Percentiles rank a stretch among this genome's conserved stretches.
Conservation (phyloP, 2,329 filamentous ascomycete species). For the Fusarium bactridioides region DNA sequence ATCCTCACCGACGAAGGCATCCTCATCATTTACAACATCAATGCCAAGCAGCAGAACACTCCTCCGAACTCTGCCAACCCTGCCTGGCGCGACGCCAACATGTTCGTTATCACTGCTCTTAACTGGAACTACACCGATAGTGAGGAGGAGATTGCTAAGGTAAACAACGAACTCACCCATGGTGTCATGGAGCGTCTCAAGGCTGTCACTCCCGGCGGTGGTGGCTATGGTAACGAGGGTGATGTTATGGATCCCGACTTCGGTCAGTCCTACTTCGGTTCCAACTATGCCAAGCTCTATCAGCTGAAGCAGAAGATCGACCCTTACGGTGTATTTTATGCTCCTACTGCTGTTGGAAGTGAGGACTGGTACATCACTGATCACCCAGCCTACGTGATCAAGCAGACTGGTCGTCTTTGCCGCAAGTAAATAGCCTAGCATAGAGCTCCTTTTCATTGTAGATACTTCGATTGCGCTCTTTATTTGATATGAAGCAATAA, state of each 20-base stretch:
- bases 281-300: conserved; percentile 47
- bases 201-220: conserved; percentile 36
- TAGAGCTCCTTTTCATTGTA: background rate
- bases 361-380: conserved; percentile 46
- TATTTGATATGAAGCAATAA: background rate
- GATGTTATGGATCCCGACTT: conserved; percentile 49
- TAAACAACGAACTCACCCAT: conserved; percentile 39
- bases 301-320: conserved; percentile 48
- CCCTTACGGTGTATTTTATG: conserved; percentile 48
- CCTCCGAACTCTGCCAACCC: conserved; percentile 51
- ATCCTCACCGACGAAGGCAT: conserved; percentile 15
- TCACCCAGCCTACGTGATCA: conserved; percentile 22
- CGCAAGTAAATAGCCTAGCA: conserved; percentile 8
- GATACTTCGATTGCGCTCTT: background rate
- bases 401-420: conserved; percentile 28
- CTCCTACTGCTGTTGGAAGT: conserved; percentile 48
- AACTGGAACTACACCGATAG: conserved; percentile 32
- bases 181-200: conserved; percentile 34
- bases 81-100: conserved; percentile 51
- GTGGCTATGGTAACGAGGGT: conserved; percentile 45
- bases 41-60: conserved; percentile 32
- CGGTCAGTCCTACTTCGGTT: conserved; percentile 48
- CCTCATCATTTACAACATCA: conserved; percentile 30
- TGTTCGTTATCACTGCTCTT: conserved; percentile 44
- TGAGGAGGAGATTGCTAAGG: conserved; percentile 25